Evolutionary conservation across 805 yeast species (phyloP).

Genomic region (Sungouiozyma intestinalis): DNA sequence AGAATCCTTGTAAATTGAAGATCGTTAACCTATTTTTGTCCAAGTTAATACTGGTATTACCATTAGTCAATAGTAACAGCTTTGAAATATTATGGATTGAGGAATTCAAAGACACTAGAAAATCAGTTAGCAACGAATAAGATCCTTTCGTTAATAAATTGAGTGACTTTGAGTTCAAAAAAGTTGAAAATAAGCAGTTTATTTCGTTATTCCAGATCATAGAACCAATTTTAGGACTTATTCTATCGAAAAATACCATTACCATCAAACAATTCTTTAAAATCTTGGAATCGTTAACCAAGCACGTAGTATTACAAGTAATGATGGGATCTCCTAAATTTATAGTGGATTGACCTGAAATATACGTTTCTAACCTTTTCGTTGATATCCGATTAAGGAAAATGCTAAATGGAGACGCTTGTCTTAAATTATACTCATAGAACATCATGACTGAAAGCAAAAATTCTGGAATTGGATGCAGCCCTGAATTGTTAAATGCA

Average conservation of each 20-base stretch:
- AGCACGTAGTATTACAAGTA: neutral
- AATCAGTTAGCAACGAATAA: slow-evolving; percentile 20
- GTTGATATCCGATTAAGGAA: slow-evolving; percentile 24
- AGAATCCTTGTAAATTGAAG: slow-evolving; percentile 24
- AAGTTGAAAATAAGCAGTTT: slow-evolving; percentile 14
- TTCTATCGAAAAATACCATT: slow-evolving; percentile 19
- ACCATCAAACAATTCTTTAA: slow-evolving; percentile 24
- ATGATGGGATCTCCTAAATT: neutral
- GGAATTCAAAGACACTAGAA: slow-evolving; percentile 24
- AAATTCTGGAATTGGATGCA: slow-evolving; percentile 23
- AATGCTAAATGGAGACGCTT: slow-evolving; percentile 16
- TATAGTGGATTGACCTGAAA: slow-evolving; percentile 2
- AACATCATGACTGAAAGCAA: slow-evolving; percentile 20
- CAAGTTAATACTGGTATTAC: slow-evolving; percentile 7
- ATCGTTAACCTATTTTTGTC: slow-evolving; percentile 17
- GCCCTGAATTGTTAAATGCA: slow-evolving; percentile 19
- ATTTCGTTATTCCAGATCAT: slow-evolving; percentile 20
- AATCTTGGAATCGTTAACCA: slow-evolving; percentile 17
- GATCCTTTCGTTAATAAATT: slow-evolving; percentile 23
- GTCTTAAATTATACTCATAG: slow-evolving; percentile 20
- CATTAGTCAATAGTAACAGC: slow-evolving; percentile 12
- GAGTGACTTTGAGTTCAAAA: slow-evolving; percentile 13
- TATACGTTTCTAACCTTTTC: slow-evolving; percentile 19
- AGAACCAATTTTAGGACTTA: slow-evolving; percentile 16
- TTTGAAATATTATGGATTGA: slow-evolving; percentile 26